Percentiles rank a stretch among this genome's conserved stretches.
These are phyloP conservation scores for Colletotrichum limetticola DNA, from an alignment of 2,329 filamentous ascomycete genomes.

Conservation along the genomic window DNA sequence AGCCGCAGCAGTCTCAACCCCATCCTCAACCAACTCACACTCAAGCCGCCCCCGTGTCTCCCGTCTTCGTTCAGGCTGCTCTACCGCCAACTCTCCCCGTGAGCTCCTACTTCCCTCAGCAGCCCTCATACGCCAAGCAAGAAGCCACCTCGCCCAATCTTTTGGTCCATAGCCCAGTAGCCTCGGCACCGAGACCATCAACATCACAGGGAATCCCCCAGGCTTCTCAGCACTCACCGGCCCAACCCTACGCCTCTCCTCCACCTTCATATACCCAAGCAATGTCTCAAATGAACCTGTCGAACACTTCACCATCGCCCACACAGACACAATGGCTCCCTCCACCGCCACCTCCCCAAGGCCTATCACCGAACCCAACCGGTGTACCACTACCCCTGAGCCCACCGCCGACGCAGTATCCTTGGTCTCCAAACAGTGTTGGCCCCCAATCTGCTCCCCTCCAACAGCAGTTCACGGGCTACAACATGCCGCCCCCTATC, in stretches of 20 bases:
- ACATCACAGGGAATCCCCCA: neutral
- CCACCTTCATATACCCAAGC: constrained; percentile 27
- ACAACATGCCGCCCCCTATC: constrained; percentile 8
- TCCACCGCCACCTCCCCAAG: neutral
- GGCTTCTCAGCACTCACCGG: neutral
- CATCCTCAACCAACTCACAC: neutral
- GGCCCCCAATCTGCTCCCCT: neutral
- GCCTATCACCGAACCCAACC: constrained; percentile 14
- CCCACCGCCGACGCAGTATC: constrained; percentile 6
- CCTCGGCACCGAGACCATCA: constrained; percentile 5
- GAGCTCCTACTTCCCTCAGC: constrained; percentile 28
- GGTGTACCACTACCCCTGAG: neutral
- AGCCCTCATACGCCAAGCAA: constrained; percentile 21
- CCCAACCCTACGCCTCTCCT: constrained; percentile 11
- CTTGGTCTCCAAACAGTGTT: constrained; percentile 15
- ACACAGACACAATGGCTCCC: constrained; percentile 8
- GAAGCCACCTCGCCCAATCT: neutral
- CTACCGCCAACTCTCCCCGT: constrained; percentile 21
- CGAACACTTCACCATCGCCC: neutral
- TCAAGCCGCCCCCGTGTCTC: neutral
- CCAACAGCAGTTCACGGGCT: neutral
- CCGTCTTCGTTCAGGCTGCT: constrained; percentile 14
- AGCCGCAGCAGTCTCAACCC: neutral
- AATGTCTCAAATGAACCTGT: neutral
- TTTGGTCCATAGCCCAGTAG: constrained; percentile 14